Evolutionary conservation across 2,329 filamentous ascomycete genomes (phyloP).

Genomic region (Claviceps purpurea): DNA sequence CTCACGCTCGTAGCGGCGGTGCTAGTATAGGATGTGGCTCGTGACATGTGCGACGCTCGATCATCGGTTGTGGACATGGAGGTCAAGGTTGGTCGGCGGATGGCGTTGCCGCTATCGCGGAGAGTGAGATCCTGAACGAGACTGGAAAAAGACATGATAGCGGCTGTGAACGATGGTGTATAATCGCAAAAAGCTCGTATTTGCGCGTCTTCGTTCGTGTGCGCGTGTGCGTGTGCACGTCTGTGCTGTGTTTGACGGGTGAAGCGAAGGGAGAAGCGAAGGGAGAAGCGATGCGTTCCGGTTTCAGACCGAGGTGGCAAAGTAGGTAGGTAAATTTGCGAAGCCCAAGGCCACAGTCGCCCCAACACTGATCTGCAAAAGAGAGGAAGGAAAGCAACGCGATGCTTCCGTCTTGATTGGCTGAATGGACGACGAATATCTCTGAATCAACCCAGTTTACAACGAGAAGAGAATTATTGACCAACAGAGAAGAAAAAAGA

Average conservation of each 20-base stretch:
- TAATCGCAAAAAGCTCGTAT: neutral
- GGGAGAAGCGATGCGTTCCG: neutral
- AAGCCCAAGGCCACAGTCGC: neutral
- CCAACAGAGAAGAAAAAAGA: too few relatives aligned
- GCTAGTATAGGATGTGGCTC: constrained; percentile 53
- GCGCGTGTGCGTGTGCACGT: neutral
- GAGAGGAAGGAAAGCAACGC: neutral
- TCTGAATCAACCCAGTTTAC: too few relatives aligned
- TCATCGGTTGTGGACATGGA: constrained; percentile 47
- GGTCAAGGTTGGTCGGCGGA: constrained; percentile 30
- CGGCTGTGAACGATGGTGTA: neutral
- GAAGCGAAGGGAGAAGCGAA: neutral
- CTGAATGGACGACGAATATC: too few relatives aligned
- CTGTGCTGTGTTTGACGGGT: neutral
- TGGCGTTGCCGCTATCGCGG: constrained; percentile 35
- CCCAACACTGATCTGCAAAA: neutral
- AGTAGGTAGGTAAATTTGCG: neutral
- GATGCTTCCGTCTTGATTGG: neutral
- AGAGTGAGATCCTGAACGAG: constrained; percentile 52
- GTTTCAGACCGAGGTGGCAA: too few relatives aligned
- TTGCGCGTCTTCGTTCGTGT: neutral
- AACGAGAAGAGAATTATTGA: too few relatives aligned
- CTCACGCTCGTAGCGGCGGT: constrained; percentile 55
- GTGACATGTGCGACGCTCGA: constrained; percentile 45
- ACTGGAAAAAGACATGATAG: constrained; percentile 51